Evolutionary conservation across 192 early-diverging fungal species (phyloP).

Genomic region (Lobosporangium transversale): DNA sequence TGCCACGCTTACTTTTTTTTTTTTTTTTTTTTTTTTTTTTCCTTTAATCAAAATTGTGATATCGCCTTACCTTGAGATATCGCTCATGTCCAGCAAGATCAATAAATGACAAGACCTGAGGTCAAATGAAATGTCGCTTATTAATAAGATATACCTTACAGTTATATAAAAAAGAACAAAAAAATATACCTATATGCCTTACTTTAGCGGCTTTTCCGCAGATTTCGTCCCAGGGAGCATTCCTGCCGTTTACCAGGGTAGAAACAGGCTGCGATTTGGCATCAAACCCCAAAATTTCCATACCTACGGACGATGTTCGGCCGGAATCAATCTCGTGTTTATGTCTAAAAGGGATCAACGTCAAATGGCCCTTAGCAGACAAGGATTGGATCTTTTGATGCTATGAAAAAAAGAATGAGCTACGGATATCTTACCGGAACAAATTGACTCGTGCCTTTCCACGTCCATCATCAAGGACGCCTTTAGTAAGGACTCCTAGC

Average conservation of each 20-base stretch:
- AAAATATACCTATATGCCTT: not conserved
- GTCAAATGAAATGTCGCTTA: too few relatives aligned
- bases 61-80: constrained; percentile 76
- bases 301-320: constrained; percentile 87
- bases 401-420: too few relatives aligned
- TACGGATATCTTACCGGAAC: constrained; percentile 75
- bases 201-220: constrained; percentile 81
- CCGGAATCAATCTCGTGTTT: constrained; percentile 93
- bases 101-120: constrained; percentile 60
- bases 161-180: too few relatives aligned
- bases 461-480: constrained; percentile 90
- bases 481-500: constrained; percentile 91
- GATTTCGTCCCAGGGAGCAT: constrained; percentile 87
- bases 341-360: constrained; percentile 54
- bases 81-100: constrained; percentile 94
- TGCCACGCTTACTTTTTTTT: too few relatives aligned
- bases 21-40: not conserved
- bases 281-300: constrained; percentile 92
- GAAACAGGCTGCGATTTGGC: constrained; percentile 70
- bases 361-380: not conserved
- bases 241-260: constrained; percentile 61
- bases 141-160: too few relatives aligned
- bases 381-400: not conserved
- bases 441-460: constrained; percentile 91
- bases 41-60: not conserved